Evolutionary conservation across 305 asterid genomes (phyloP), one percentile per base, ranked within the genome.

Genomic region (Fraxinus paxiana): DNA sequence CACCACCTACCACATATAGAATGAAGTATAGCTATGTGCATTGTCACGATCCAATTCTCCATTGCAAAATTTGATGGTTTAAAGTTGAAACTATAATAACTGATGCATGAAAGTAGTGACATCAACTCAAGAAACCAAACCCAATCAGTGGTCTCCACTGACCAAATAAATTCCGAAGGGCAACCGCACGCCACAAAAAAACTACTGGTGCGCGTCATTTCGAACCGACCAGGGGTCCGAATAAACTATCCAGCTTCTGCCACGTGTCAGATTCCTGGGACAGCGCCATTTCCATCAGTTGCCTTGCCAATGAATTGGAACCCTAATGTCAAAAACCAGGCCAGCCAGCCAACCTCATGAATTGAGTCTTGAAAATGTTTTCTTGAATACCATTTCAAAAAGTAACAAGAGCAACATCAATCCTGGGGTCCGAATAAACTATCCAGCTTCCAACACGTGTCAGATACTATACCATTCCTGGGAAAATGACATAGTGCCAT

Each of bases 261-360:
- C 87, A 84, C 80, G 82, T 84, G 87, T 77, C 84, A 4, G 6
- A n/a, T 77, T 80, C 79, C 8, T 15, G 73, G 81, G 6, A 67
- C 78, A 54, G 30, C 35, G 1, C 54, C 35, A 59, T 20, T 59
- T 6, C 69, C 71, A 46, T 46, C 17, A 51, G 61, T 51, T 51
- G 22, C 56, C 59, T 46, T 46, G 59, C 63, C 63, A n/a, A 51
- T 51, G 8, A 51, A 51, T n/a, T 51, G 63, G 24, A 51, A 51
- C 63, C 24, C 63, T 51, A 51, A 51, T n/a, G 17, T 3, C 7
- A 46, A 34, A 13, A 31, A 18, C n/a, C 17, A 9, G 54, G 7
- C n/a, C 51, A 41, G 35, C 35, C 35, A 33, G 37, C 37, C 37
- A 43, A n/a, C 74, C 59, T 63, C 80, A 35, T 18, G 72, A 72